These are phyloP conservation scores for Buxus sempervirens DNA, from an alignment of 164 flowering plant genomes.

Conservation along the genomic window DNA sequence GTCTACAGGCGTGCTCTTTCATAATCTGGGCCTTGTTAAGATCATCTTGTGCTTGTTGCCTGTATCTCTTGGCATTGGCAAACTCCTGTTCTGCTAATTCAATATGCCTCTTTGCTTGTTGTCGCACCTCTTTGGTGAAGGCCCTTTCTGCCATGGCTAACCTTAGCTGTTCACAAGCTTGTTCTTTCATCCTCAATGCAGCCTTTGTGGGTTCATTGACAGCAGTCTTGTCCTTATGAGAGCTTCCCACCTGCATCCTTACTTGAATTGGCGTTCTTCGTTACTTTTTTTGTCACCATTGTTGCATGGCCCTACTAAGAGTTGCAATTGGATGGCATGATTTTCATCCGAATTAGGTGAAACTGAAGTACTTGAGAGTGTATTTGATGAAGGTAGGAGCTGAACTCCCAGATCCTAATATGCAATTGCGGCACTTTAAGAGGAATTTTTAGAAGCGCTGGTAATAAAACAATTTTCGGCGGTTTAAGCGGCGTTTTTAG, in stretches of 20 bases:
- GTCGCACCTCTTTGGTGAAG: conserved; percentile 71
- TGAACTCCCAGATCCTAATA: too few relatives aligned
- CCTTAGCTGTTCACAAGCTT: conserved; percentile 52
- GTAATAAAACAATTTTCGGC: too few relatives aligned
- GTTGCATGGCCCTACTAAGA: conserved; percentile 66
- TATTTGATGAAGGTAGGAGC: conserved; percentile 43
- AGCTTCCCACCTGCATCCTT: conserved; percentile 1
- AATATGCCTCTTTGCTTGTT: conserved; percentile 64
- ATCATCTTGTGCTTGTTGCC: conserved; percentile 79
- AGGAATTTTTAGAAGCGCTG: too few relatives aligned
- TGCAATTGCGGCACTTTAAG: too few relatives aligned
- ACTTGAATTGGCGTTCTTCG: conserved; percentile 1
- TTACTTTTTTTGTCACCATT: conserved; percentile 19
- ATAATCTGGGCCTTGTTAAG: conserved; percentile 66
- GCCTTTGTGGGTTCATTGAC: conserved; percentile 12
- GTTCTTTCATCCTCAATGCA: conserved; percentile 33
- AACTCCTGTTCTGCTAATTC: conserved; percentile 82
- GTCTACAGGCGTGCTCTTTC: conserved; percentile 74
- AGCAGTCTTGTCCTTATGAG: conserved; percentile 16
- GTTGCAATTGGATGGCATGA: conserved; percentile 60
- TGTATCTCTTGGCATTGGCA: conserved; percentile 66
- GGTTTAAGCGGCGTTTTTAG: too few relatives aligned
- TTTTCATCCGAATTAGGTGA: conserved; percentile 34
- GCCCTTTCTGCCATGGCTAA: conserved; percentile 67
- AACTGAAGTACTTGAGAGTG: conserved; percentile 13